These are phyloP conservation scores for Teratosphaeriaceae sp. DNA, from an alignment of 2,329 filamentous ascomycete genomes.

Conservation along the genomic window DNA sequence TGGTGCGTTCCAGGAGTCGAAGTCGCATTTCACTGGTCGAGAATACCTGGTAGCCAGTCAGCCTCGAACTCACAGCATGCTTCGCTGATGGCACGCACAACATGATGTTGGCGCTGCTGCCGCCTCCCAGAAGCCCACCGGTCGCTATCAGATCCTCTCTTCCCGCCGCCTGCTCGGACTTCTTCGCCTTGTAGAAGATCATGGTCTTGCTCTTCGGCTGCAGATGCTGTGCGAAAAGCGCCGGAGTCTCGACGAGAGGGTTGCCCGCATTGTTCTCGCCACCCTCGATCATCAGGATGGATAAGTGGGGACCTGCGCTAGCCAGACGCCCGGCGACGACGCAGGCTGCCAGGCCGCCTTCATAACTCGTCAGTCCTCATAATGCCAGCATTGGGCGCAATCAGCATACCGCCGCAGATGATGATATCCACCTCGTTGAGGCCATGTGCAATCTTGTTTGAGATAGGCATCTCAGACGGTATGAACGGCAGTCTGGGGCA, in stretches of 20 bases:
- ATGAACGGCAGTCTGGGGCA: too few species aligned
- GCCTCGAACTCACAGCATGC: not conserved
- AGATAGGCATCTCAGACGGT: not conserved
- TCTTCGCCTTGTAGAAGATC: slow-evolving; percentile 44
- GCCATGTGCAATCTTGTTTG: slow-evolving; percentile 1
- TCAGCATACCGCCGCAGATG: slow-evolving; percentile 6
- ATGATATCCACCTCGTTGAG: slow-evolving; percentile 4
- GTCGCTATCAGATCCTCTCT: slow-evolving; percentile 35
- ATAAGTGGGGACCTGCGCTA: slow-evolving; percentile 42
- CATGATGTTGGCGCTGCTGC: slow-evolving; percentile 36
- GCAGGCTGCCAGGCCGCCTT: slow-evolving; percentile 43
- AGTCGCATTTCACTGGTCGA: slow-evolving; percentile 14
- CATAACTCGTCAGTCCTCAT: not conserved
- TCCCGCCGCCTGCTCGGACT: slow-evolving; percentile 35
- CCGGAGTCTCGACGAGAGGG: slow-evolving; percentile 45
- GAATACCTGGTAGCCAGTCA: slow-evolving; percentile 9
- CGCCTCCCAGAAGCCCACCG: slow-evolving; percentile 53
- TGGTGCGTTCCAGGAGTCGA: slow-evolving; percentile 15
- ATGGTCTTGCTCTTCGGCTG: slow-evolving; percentile 42
- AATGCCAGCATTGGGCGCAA: not conserved
- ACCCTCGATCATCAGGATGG: slow-evolving; percentile 48
- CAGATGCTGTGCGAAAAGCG: slow-evolving; percentile 42
- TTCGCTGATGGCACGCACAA: slow-evolving; percentile 13
- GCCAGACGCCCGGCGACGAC: slow-evolving; percentile 46
- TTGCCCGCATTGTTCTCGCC: slow-evolving; percentile 47